These are phyloP conservation scores for Osmanthus fragrans DNA, from an alignment of 257 asterid genomes.

Conservation along the genomic window DNA sequence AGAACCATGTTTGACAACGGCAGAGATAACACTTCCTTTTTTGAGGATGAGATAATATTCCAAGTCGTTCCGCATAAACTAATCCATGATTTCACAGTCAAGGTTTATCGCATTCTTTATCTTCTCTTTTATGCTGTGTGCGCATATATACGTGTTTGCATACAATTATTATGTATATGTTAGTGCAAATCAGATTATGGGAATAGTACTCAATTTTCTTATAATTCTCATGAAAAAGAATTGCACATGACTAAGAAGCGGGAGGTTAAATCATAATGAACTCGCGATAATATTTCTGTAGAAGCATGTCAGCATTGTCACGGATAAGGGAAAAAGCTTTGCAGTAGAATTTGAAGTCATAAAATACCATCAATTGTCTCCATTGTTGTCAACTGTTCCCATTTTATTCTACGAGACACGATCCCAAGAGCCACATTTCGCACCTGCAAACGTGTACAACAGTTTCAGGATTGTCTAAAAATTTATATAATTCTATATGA, in stretches of 20 bases:
- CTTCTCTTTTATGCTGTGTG: no score
- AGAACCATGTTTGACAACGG: background rate
- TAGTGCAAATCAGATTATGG: no score
- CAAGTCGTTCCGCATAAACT: no score
- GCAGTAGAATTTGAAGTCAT: constrained; percentile 12
- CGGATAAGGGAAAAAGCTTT: background rate
- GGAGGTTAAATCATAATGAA: background rate
- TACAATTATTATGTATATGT: no score
- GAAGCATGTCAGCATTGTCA: background rate
- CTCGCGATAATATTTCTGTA: background rate
- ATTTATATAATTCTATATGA: background rate
- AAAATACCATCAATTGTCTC: constrained; percentile 83
- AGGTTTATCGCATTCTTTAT: no score
- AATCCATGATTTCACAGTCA: no score
- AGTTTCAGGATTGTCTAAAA: background rate
- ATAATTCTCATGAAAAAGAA: background rate
- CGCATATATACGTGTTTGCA: no score
- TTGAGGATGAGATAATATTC: no score
- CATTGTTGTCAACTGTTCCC: constrained; percentile 79
- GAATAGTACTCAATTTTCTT: no score
- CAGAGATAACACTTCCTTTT: background rate
- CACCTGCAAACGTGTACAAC: constrained; percentile 46
- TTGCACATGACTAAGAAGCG: background rate
- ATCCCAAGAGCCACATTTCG: constrained; percentile 92
- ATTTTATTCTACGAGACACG: constrained; percentile 86